These are phyloP conservation scores for Avena insularis DNA, from an alignment of 176 grass and related monocot species.

Conservation along the genomic window DNA sequence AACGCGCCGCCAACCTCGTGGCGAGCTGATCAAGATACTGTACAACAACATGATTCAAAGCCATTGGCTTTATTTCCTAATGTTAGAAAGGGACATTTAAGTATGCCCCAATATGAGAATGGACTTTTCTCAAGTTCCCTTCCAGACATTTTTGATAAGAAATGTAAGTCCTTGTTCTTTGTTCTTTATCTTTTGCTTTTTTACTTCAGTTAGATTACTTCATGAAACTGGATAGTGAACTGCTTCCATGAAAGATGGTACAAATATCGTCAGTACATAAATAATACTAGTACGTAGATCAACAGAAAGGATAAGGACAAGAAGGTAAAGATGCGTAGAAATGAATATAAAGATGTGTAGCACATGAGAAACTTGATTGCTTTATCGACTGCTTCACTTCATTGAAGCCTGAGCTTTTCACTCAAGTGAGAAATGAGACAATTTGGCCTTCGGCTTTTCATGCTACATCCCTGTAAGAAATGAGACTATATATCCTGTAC, in stretches of 20 bases:
- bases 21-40: conserved; percentile 51
- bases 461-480: background rate
- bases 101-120: conserved; percentile 57
- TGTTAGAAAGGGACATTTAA: conserved; percentile 49
- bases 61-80: conserved; percentile 53
- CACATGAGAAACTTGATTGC: conserved; percentile 25
- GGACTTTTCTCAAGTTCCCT: conserved; percentile 81
- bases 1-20: conserved; percentile 49
- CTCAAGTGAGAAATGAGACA: conserved; percentile 5
- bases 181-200: conserved; percentile 28
- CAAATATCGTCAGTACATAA: conserved; percentile 2
- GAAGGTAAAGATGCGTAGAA: conserved; percentile 7
- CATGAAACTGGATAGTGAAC: conserved; percentile 18
- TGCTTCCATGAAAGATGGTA: background rate
- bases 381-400: conserved; percentile 15
- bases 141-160: conserved; percentile 81
- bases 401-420: conserved; percentile 26
- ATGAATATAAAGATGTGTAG: background rate
- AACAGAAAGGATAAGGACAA: background rate
- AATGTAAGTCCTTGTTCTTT: conserved; percentile 57
- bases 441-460: conserved; percentile 8
- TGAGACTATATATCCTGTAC: background rate
- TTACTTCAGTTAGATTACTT: conserved; percentile 7
- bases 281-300: background rate
- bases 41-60: conserved; percentile 44